Base-by-base conservation (phyloP, 2,329 filamentous ascomycete genomes). In the Coniochaeta prunicola region DNA sequence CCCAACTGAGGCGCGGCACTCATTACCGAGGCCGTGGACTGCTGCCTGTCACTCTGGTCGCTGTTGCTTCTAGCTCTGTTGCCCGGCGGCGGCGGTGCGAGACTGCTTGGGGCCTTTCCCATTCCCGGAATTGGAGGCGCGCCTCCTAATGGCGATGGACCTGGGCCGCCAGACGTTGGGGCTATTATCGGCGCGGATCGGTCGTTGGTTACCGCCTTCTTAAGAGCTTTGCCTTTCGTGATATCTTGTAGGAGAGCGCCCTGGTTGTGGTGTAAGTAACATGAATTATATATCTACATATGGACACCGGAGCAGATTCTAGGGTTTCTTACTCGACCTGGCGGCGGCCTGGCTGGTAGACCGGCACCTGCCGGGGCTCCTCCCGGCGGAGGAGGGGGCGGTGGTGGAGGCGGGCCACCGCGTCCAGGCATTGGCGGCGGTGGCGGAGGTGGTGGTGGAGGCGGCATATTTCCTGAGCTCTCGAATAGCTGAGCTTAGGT, bases 141-240 rank as follows among this genome's bases (percentile, higher is more conserved):
- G 62, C 89, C 88, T 64, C 85, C 88, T 59, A 90, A 75, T 13
- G 87, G 81, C 58, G 84, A 79, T 60, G 82, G 85, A 33, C 80
- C 81, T 13, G 82, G 81, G 56, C 81, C 77, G 56, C 78, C 79
- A 57, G 80, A 78, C 56, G 78, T 68, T 58, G 82, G 84, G 61
- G 74, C 82, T 59, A 97, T 72, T 56, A 82, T 67, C 0, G 93
- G 93, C 8, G 91, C 91, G 24, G 92, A 97, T 73, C 93, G 87
- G 73, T 97, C 93, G 74, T 97, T 97, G 65, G 92, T 90, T 59
- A 91, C 87, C 33, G 91, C 81, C 74, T 96, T 97, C 75, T 89
- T 96, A 60, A 97, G 80, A 61, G 79, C 77, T 65, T 77, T 81
- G 64, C 93, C 94, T 73, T 96, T 96, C 64, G 80, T 78, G 66